Percentiles rank a stretch among this genome's conserved stretches.
phyloP scores from a whole-genome alignment of 2,329 filamentous ascomycete genomes.

The Sporothrix schenckii region DNA sequence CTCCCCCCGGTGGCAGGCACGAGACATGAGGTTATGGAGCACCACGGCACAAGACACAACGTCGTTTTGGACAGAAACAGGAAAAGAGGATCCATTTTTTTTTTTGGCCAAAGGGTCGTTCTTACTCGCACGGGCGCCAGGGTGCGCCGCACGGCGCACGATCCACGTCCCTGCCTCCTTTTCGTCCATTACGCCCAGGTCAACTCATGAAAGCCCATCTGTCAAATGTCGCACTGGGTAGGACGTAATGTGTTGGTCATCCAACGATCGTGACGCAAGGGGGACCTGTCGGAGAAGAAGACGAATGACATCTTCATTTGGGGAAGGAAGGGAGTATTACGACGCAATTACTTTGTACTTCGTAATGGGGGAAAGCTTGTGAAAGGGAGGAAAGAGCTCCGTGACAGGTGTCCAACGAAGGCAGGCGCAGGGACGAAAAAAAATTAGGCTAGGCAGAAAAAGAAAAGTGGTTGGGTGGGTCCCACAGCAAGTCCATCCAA shows the following conservation, averaged over 20 bases:
- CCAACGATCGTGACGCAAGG: slow-evolving; percentile 24
- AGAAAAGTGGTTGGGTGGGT: slow-evolving; percentile 22
- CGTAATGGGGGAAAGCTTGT: not conserved
- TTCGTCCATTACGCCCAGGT: not conserved
- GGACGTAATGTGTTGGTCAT: not conserved
- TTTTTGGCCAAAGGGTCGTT: not conserved
- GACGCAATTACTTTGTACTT: not conserved
- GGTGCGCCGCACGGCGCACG: not conserved
- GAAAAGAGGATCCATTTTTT: slow-evolving; percentile 5
- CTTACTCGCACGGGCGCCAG: slow-evolving; percentile 7
- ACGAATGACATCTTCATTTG: not conserved
- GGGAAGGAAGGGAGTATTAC: not conserved
- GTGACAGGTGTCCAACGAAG: not conserved
- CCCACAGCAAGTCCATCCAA: not conserved
- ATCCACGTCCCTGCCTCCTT: not conserved
- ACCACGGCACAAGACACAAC: slow-evolving; percentile 17
- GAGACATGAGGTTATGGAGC: not conserved
- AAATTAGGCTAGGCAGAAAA: slow-evolving; percentile 24
- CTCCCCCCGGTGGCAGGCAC: not conserved
- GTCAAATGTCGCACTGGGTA: not conserved
- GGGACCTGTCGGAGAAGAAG: not conserved
- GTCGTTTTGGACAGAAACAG: slow-evolving; percentile 9
- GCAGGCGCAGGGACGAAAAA: slow-evolving; percentile 1
- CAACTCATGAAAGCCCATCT: not conserved
- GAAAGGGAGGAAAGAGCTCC: not conserved